A percentile compares a stretch with the other conserved stretches of the same genome.
Evolutionary conservation across 495 filamentous ascomycete species (phyloP).

Genomic region (Staphylotrichum longicolle): DNA sequence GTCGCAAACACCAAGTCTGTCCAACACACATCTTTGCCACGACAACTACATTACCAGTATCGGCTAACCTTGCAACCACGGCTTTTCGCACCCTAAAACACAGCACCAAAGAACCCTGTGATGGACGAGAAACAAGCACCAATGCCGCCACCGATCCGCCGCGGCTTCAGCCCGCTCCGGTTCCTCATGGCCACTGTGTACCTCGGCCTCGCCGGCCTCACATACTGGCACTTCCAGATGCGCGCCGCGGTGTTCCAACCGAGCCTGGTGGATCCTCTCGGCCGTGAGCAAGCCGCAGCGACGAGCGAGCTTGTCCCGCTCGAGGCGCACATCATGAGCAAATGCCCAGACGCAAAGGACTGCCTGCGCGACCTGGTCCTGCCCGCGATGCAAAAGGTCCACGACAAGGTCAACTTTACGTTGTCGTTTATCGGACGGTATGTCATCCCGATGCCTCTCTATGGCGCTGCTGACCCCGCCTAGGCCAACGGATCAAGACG

Average conservation of each 20-base stretch:
- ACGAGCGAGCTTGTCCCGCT: constrained; percentile 57
- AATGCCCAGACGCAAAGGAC: constrained; percentile 83
- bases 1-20: background rate
- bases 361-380: constrained; percentile 79
- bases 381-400: constrained; percentile 78
- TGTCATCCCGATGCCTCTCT: constrained; percentile 21
- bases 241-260: background rate
- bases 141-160: constrained; percentile 20
- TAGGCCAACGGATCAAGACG: constrained; percentile 52
- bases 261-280: background rate
- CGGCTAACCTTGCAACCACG: background rate
- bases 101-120: background rate
- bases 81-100: too few species aligned
- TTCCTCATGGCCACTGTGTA: constrained; percentile 16
- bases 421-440: constrained; percentile 87
- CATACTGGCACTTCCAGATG: constrained; percentile 16
- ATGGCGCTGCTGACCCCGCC: constrained; percentile 6
- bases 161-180: constrained; percentile 16
- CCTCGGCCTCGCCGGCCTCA: constrained; percentile 11
- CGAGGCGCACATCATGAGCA: constrained; percentile 92
- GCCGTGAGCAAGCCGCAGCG: background rate
- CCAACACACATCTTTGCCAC: background rate
- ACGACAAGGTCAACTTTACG: constrained; percentile 83
- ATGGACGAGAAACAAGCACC: constrained; percentile 24
- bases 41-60: background rate